Conservation (phyloP, 306 rosid genomes). For the Parietaria judaica region DNA sequence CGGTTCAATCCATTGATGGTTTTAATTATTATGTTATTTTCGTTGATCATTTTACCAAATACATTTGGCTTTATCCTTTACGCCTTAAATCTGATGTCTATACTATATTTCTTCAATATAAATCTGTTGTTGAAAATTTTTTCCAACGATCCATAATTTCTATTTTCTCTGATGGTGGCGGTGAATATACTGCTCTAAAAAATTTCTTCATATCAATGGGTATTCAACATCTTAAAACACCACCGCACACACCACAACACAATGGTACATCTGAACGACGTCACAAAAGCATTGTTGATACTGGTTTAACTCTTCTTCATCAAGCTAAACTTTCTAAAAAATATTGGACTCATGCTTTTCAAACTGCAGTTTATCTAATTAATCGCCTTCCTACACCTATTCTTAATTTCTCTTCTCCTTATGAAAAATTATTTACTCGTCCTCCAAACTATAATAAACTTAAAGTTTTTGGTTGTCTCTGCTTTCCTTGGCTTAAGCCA, state of each 20-base stretch:
- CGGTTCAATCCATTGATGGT: background rate
- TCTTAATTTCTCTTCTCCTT: background rate
- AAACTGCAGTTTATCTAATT: background rate
- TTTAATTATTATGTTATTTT: background rate
- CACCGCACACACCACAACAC: background rate
- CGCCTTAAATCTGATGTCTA: background rate
- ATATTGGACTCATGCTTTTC: background rate
- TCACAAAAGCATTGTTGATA: background rate
- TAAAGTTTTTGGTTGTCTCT: background rate
- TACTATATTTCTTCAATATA: background rate
- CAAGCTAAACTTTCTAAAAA: background rate
- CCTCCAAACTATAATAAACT: background rate
- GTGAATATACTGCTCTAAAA: background rate
- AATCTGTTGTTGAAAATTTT: background rate
- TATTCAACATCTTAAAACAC: background rate
- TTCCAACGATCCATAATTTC: background rate
- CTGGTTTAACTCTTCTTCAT: background rate
- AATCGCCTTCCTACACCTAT: background rate
- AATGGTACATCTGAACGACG: background rate
- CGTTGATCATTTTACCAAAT: background rate
- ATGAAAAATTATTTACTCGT: background rate
- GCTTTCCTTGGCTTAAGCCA: background rate
- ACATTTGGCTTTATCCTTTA: background rate
- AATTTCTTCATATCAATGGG: background rate
- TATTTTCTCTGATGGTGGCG: background rate